phyloP scores from a whole-genome alignment of 2,329 filamentous ascomycete species.

The Ceratocystis huliohia region DNA sequence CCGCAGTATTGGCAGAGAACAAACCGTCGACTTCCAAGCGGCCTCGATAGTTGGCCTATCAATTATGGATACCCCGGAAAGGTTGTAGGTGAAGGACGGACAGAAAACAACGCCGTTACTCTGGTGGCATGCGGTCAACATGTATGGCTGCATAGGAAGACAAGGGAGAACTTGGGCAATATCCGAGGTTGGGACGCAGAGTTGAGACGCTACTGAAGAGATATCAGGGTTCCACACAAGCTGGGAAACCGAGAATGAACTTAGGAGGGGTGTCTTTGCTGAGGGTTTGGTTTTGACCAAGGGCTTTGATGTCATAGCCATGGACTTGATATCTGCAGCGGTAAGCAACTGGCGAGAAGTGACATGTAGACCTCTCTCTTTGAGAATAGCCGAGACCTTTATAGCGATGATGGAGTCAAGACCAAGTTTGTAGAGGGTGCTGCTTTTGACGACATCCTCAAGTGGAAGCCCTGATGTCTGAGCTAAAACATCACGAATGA shows the following conservation, averaged over 20 bases:
- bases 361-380: conserved; percentile 48
- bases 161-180: conserved; percentile 53
- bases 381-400: conserved; percentile 61
- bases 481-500: conserved; percentile 38
- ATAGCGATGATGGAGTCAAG: conserved; percentile 88
- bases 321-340: conserved; percentile 48
- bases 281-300: neutral
- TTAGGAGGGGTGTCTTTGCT: neutral
- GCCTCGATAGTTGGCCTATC: conserved; percentile 40
- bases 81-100: conserved; percentile 52
- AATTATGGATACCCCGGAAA: conserved; percentile 32
- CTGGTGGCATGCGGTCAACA: conserved; percentile 64
- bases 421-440: conserved; percentile 70
- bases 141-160: conserved; percentile 66
- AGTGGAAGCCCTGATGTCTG: conserved; percentile 48
- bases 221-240: conserved; percentile 1
- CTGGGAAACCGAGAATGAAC: neutral
- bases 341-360: conserved; percentile 59
- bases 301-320: conserved; percentile 14
- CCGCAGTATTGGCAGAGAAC: conserved; percentile 50
- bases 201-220: neutral
- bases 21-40: conserved; percentile 51
- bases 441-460: conserved; percentile 44
- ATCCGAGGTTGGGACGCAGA: conserved; percentile 30
- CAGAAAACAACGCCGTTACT: conserved; percentile 57